These are phyloP conservation scores for Neocucurbitaria cava DNA, from an alignment of 2,329 filamentous ascomycete species.

Conservation along the genomic window DNA sequence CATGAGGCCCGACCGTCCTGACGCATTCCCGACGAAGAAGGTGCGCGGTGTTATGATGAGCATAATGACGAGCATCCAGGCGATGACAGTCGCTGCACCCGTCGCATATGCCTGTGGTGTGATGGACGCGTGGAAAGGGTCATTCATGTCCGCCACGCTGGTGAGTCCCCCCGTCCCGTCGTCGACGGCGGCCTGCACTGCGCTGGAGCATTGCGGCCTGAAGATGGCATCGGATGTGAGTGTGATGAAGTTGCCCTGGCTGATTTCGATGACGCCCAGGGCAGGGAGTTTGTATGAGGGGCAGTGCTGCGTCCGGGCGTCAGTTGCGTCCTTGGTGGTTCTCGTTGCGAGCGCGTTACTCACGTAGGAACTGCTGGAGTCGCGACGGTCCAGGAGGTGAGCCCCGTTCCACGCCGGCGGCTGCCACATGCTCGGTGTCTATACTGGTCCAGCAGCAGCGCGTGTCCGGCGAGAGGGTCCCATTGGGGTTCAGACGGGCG, in stretches of 20 bases:
- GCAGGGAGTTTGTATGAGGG: slow-evolving; percentile 69
- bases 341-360: slow-evolving; percentile 21
- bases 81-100: slow-evolving; percentile 86
- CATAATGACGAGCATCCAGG: slow-evolving; percentile 92
- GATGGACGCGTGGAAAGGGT: slow-evolving; percentile 92
- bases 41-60: slow-evolving; percentile 94
- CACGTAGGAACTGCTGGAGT: slow-evolving; percentile 41
- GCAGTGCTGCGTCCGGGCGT: slow-evolving; percentile 56
- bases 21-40: slow-evolving; percentile 80
- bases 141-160: slow-evolving; percentile 71
- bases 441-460: slow-evolving; percentile 46
- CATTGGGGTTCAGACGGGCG: slow-evolving; percentile 36
- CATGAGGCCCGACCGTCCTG: slow-evolving; percentile 73
- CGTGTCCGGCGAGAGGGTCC: slow-evolving; percentile 27
- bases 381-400: slow-evolving; percentile 30
- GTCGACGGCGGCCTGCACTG: slow-evolving; percentile 46
- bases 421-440: slow-evolving; percentile 40
- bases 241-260: slow-evolving; percentile 62
- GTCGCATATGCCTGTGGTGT: slow-evolving; percentile 94
- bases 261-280: slow-evolving; percentile 62
- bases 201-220: slow-evolving; percentile 62
- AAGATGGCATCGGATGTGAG: slow-evolving; percentile 67
- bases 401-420: slow-evolving; percentile 31
- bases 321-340: slow-evolving; percentile 21
- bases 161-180: slow-evolving; percentile 48